phyloP scores from a whole-genome alignment of 1,284 basidiomycete species.

The Naganishia cerealis region DNA sequence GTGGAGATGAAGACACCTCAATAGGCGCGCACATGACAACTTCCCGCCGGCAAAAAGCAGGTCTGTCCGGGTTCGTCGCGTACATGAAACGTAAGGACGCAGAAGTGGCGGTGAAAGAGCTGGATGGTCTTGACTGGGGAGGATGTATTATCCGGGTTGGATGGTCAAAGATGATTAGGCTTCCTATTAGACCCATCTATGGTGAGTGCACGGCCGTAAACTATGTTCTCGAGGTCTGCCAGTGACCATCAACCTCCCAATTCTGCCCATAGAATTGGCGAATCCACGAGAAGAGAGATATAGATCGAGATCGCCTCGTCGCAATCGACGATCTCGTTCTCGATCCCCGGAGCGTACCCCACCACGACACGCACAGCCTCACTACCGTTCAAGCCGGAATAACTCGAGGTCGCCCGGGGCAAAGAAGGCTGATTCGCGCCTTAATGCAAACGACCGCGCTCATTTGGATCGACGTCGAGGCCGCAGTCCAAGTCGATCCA shows the following conservation, averaged over 20 bases:
- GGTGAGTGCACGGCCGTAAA: slow-evolving; percentile 59
- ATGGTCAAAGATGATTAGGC: slow-evolving; percentile 92
- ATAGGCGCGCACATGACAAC: slow-evolving; percentile 69
- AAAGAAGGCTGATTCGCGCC: slow-evolving; percentile 2
- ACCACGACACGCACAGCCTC: background rate
- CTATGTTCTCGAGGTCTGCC: background rate
- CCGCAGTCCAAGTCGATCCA: slow-evolving; percentile 15
- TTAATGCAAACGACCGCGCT: slow-evolving; percentile 11
- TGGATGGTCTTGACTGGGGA: slow-evolving; percentile 90
- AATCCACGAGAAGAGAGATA: slow-evolving; percentile 35
- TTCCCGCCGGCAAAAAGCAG: slow-evolving; percentile 67
- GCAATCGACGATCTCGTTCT: slow-evolving; percentile 40
- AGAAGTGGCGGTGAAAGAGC: slow-evolving; percentile 77
- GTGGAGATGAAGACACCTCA: slow-evolving; percentile 46
- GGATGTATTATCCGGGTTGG: slow-evolving; percentile 79
- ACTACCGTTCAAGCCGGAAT: slow-evolving; percentile 10
- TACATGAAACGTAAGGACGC: slow-evolving; percentile 91
- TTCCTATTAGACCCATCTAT: slow-evolving; percentile 75
- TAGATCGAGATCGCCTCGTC: slow-evolving; percentile 33
- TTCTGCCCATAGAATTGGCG: background rate
- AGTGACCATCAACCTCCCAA: background rate
- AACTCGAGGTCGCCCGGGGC: background rate
- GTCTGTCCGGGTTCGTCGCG: slow-evolving; percentile 89
- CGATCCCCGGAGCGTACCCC: slow-evolving; percentile 37
- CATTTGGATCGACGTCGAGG: slow-evolving; percentile 19